Conservation (phyloP, 306 rosid species). For the Pyrus pyrifolia region DNA sequence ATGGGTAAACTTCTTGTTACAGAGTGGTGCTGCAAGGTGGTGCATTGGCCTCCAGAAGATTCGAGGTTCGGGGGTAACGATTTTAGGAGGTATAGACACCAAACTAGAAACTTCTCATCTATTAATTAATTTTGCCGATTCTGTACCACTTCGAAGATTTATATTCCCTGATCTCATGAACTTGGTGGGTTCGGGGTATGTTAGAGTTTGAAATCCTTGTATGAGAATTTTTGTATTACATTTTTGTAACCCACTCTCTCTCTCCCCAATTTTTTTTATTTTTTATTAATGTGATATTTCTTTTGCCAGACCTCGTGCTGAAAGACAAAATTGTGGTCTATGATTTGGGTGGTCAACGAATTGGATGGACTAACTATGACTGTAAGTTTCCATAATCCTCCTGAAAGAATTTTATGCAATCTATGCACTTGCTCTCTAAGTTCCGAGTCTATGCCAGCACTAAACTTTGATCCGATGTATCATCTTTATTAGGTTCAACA, state of each 20-base stretch:
- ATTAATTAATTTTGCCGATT: neutral
- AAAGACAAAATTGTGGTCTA: conserved; percentile 87
- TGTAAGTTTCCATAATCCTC: conserved; percentile 59
- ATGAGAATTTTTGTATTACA: neutral
- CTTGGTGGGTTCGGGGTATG: neutral
- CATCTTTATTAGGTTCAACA: conserved; percentile 46
- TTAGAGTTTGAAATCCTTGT: neutral
- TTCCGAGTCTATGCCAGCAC: neutral
- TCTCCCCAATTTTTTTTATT: neutral
- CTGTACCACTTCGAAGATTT: neutral
- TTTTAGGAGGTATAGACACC: conserved; percentile 77
- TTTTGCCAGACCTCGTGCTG: conserved; percentile 73
- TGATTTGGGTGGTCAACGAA: conserved; percentile 76
- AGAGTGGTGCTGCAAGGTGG: conserved; percentile 76
- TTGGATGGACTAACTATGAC: conserved; percentile 94
- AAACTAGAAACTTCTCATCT: neutral
- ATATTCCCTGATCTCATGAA: neutral
- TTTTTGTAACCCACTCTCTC: neutral
- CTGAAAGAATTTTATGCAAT: neutral
- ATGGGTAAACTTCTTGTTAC: conserved; percentile 22
- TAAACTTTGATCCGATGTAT: neutral
- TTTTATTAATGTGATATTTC: neutral
- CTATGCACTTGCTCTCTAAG: neutral
- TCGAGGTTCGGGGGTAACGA: conserved; percentile 71
- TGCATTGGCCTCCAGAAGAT: conserved; percentile 89